These are phyloP conservation scores for Mycena maculata DNA, from an alignment of 768 basidiomycete genomes.

Conservation along the genomic window DNA sequence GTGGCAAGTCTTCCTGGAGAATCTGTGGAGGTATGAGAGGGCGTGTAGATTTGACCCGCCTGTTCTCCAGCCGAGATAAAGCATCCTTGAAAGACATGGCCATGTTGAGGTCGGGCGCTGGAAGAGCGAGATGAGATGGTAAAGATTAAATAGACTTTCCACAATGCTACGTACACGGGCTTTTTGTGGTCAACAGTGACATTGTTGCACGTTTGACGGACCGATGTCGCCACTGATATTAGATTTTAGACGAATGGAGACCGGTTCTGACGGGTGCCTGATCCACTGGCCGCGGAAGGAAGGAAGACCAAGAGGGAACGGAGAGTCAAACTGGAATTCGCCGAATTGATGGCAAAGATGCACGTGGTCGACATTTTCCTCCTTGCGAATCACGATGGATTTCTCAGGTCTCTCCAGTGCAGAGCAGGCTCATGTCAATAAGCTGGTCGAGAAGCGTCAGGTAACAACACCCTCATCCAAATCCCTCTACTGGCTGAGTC, in stretches of 20 bases:
- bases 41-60: slow-evolving; percentile 85
- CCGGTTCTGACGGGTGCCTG: too few relatives aligned
- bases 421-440: slow-evolving; percentile 97
- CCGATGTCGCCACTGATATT: too few relatives aligned
- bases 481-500: slow-evolving; percentile 10
- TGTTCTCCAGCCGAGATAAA: slow-evolving; percentile 84
- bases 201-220: slow-evolving; percentile 1
- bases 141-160: background rate
- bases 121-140: slow-evolving; percentile 21
- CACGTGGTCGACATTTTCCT: too few relatives aligned
- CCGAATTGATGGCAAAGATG: too few relatives aligned
- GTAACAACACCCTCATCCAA: slow-evolving; percentile 48
- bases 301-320: too few relatives aligned
- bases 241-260: too few relatives aligned
- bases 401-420: slow-evolving; percentile 89
- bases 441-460: slow-evolving; percentile 97
- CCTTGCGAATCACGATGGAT: slow-evolving; percentile 83
- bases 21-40: slow-evolving; percentile 96
- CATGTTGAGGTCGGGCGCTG: slow-evolving; percentile 68
- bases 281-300: too few relatives aligned
- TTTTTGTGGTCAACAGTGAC: slow-evolving; percentile 5
- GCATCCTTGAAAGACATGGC: slow-evolving; percentile 84
- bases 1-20: slow-evolving; percentile 90
- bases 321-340: too few relatives aligned
- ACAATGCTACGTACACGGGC: slow-evolving; percentile 19